Evolutionary conservation across 2,329 filamentous ascomycete genomes (phyloP).

Genomic region (Cytospora leucostoma): DNA sequence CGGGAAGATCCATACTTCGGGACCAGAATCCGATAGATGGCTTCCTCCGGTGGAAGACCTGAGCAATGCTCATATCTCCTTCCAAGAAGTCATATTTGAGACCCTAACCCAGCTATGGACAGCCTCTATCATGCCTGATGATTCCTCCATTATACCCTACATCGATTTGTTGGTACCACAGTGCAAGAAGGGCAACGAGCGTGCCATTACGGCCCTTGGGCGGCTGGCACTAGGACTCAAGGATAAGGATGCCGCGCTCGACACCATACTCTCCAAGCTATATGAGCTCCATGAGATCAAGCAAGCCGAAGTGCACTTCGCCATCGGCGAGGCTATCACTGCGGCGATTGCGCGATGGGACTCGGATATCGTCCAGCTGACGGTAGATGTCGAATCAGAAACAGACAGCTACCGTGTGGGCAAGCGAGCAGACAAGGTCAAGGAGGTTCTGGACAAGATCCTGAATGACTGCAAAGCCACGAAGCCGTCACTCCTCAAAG

Average conservation of each 20-base stretch:
- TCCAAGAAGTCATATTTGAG: slow-evolving; percentile 47
- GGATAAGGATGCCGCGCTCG: slow-evolving; percentile 38
- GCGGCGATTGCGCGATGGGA: slow-evolving; percentile 79
- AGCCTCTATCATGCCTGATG: slow-evolving; percentile 40
- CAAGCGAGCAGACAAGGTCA: slow-evolving; percentile 47
- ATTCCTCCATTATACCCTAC: slow-evolving; percentile 45
- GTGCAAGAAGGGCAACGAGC: slow-evolving; percentile 79
- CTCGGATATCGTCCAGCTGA: slow-evolving; percentile 74
- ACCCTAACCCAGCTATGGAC: slow-evolving; percentile 50
- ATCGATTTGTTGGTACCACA: slow-evolving; percentile 64
- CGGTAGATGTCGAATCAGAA: slow-evolving; percentile 69
- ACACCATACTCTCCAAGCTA: slow-evolving; percentile 65
- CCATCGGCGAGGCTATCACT: slow-evolving; percentile 84
- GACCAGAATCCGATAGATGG: slow-evolving; percentile 8
- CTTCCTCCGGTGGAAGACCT: slow-evolving; percentile 21
- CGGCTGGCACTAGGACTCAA: slow-evolving; percentile 67
- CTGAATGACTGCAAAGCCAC: slow-evolving; percentile 77
- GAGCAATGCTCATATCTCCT: background rate
- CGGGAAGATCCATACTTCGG: background rate
- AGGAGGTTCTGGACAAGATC: slow-evolving; percentile 67
- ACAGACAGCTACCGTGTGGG: slow-evolving; percentile 36
- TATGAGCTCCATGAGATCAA: slow-evolving; percentile 81
- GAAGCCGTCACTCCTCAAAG: slow-evolving; percentile 87
- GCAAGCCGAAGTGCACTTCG: slow-evolving; percentile 85
- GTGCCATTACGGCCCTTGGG: slow-evolving; percentile 78